Conservation (phyloP, 2,329 filamentous ascomycete species). For the Ceratocystis ficicola region DNA sequence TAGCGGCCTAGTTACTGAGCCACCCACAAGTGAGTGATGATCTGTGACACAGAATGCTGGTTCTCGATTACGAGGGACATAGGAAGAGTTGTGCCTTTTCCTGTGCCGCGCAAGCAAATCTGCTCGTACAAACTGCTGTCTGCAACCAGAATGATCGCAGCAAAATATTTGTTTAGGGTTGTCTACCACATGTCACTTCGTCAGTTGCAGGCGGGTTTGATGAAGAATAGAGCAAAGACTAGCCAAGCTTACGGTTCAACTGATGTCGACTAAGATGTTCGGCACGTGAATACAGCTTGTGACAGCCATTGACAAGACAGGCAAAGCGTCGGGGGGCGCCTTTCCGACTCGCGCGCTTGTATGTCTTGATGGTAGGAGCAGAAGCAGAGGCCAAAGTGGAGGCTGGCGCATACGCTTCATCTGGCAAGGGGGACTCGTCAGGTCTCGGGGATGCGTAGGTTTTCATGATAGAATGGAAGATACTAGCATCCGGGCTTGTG, state of each 20-base stretch:
- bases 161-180: constrained; percentile 66
- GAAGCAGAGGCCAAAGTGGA: not conserved
- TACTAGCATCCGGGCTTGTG: not conserved
- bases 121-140: constrained; percentile 64
- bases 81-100: constrained; percentile 49
- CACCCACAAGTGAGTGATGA: not conserved
- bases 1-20: too few species aligned
- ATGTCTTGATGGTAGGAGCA: constrained; percentile 24
- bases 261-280: constrained; percentile 75
- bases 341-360: constrained; percentile 42
- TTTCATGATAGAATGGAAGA: not conserved
- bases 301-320: constrained; percentile 59
- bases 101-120: constrained; percentile 60
- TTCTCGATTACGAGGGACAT: constrained; percentile 40
- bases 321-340: constrained; percentile 42
- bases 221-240: constrained; percentile 5
- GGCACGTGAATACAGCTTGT: constrained; percentile 67
- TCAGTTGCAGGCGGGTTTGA: constrained; percentile 21
- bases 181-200: constrained; percentile 33
- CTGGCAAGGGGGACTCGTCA: not conserved
- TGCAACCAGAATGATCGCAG: constrained; percentile 64
- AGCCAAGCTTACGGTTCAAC: constrained; percentile 51
- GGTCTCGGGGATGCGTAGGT: not conserved
- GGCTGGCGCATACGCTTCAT: not conserved
- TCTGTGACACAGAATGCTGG: constrained; percentile 25